These are phyloP conservation scores for Penicillium janthinellum DNA, from an alignment of 2,329 filamentous ascomycete species.

Conservation along the genomic window DNA sequence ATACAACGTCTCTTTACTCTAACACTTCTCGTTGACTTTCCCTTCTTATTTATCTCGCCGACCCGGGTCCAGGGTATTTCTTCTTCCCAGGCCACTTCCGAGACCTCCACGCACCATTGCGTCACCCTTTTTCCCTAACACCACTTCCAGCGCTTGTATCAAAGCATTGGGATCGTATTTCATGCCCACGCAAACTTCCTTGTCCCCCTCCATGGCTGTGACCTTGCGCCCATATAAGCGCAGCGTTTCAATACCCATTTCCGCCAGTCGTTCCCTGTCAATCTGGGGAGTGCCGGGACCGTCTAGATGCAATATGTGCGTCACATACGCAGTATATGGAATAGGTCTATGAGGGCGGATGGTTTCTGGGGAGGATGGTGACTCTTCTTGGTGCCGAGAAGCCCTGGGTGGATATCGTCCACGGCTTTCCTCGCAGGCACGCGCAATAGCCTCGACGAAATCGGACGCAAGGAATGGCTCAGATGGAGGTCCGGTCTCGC, in stretches of 20 bases:
- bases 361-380: constrained; percentile 15
- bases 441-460: constrained; percentile 78
- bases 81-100: constrained; percentile 51
- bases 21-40: not conserved
- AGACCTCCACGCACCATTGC: constrained; percentile 45
- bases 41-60: constrained; percentile 24
- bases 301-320: constrained; percentile 79
- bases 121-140: constrained; percentile 68
- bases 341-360: constrained; percentile 26
- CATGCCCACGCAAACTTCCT: constrained; percentile 56
- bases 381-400: constrained; percentile 1
- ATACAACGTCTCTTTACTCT: not conserved
- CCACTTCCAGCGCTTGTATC: constrained; percentile 72
- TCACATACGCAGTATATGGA: constrained; percentile 71
- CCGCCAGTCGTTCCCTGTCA: constrained; percentile 63
- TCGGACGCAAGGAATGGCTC: constrained; percentile 72
- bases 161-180: constrained; percentile 77
- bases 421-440: constrained; percentile 71
- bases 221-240: constrained; percentile 72
- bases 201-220: constrained; percentile 41
- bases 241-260: constrained; percentile 74
- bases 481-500: constrained; percentile 75
- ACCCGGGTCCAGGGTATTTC: constrained; percentile 58
- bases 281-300: constrained; percentile 69
- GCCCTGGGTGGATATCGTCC: constrained; percentile 38